phyloP scores from a whole-genome alignment of 345 rosid species.

The Eucalyptus marginata region DNA sequence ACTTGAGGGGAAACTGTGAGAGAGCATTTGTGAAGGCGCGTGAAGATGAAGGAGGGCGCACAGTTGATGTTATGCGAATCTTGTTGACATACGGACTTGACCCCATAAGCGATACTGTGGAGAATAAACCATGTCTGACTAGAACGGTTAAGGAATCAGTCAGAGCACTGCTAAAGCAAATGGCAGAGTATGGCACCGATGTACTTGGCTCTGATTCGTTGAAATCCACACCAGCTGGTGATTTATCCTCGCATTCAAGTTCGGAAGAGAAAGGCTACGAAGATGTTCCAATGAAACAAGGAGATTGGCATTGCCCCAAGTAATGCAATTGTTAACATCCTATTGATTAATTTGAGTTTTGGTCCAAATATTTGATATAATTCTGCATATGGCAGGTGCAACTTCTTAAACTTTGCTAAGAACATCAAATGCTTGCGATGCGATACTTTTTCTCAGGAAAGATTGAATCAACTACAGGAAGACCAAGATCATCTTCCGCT shows the following conservation, averaged over 20 bases:
- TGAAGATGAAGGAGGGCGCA: conserved; percentile 59
- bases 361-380: neutral
- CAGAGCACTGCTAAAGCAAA: conserved; percentile 51
- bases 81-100: conserved; percentile 59
- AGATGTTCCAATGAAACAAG: conserved; percentile 42
- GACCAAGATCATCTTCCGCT: conserved; percentile 66
- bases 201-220: conserved; percentile 12
- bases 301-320: conserved; percentile 82
- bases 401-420: conserved; percentile 70
- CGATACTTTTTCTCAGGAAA: conserved; percentile 42
- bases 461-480: conserved; percentile 39
- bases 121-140: conserved; percentile 48
- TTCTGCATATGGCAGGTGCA: conserved; percentile 39
- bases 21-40: conserved; percentile 68
- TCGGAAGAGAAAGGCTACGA: conserved; percentile 2
- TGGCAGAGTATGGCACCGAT: conserved; percentile 25
- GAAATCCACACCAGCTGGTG: neutral
- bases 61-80: conserved; percentile 78
- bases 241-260: neutral
- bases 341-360: neutral
- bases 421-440: conserved; percentile 67
- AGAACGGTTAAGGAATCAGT: conserved; percentile 57
- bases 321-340: conserved; percentile 5
- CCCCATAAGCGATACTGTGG: conserved; percentile 27
- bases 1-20: conserved; percentile 75